Conservation (phyloP, 768 basidiomycete species). For the Leccinum aurantiacum region DNA sequence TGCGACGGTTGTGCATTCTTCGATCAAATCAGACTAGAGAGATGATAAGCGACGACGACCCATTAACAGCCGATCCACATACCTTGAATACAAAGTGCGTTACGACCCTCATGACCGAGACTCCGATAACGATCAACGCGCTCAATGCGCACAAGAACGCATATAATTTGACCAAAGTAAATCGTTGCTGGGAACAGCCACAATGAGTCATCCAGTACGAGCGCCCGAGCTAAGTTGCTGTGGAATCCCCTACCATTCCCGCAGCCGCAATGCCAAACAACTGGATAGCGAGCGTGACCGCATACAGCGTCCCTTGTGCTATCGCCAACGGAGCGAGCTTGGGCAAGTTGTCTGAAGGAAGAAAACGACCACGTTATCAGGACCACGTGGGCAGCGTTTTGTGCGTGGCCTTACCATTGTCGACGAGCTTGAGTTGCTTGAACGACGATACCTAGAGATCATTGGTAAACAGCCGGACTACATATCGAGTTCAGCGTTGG, state of each 20-base stretch:
- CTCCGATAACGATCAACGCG: conserved; percentile 48
- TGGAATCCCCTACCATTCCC: conserved; percentile 41
- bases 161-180: conserved; percentile 53
- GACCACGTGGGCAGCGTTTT: not conserved
- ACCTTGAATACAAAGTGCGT: conserved; percentile 73
- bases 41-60: conserved; percentile 1
- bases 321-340: conserved; percentile 55
- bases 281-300: conserved; percentile 50
- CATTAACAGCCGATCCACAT: conserved; percentile 2
- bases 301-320: conserved; percentile 59
- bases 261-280: conserved; percentile 56
- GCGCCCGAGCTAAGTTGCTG: not conserved
- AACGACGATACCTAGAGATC: conserved; percentile 58
- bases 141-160: conserved; percentile 50
- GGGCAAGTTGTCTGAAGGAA: conserved; percentile 39
- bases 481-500: not conserved
- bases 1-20: conserved; percentile 48
- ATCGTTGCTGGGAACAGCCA: conserved; percentile 47
- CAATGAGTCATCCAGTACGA: not conserved
- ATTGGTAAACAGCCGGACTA: conserved; percentile 1
- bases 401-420: conserved; percentile 40
- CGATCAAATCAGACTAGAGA: conserved; percentile 54
- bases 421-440: conserved; percentile 48
- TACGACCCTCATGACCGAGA: conserved; percentile 55
- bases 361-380: not conserved